These are phyloP conservation scores for Floccularia luteovirens DNA, from an alignment of 768 basidiomycete species.

Conservation along the genomic window DNA sequence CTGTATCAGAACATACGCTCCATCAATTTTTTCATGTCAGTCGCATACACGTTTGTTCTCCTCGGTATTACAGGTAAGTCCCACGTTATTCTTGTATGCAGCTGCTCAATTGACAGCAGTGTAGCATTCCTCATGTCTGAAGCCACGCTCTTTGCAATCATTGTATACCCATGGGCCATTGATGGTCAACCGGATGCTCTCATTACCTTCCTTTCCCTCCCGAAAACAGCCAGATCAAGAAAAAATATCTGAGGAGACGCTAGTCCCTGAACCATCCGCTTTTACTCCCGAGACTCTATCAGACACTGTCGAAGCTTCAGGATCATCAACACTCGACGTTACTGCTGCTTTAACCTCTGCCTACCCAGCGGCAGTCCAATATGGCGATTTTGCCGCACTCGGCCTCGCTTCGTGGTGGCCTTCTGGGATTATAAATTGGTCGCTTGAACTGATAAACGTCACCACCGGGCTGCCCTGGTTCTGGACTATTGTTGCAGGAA, in stretches of 20 bases:
- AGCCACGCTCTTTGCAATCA: not conserved
- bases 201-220: not conserved
- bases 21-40: constrained; percentile 1
- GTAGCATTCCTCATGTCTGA: constrained; percentile 9
- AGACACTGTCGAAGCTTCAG: not conserved
- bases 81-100: not conserved
- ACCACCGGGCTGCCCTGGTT: constrained; percentile 74
- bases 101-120: constrained; percentile 6
- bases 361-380: constrained; percentile 42
- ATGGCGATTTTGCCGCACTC: constrained; percentile 65
- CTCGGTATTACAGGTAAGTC: constrained; percentile 12
- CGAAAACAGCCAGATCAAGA: not conserved
- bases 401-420: constrained; percentile 61
- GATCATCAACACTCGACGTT: constrained; percentile 5
- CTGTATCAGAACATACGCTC: constrained; percentile 1
- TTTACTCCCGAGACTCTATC: not conserved
- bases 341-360: constrained; percentile 8
- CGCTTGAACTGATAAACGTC: constrained; percentile 64
- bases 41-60: constrained; percentile 12
- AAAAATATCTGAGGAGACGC: not conserved
- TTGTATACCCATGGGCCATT: not conserved
- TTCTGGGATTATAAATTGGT: constrained; percentile 52
- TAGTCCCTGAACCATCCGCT: not conserved
- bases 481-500: constrained; percentile 67
- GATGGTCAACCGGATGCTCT: not conserved